A percentile compares a stretch with the other conserved stretches of the same genome.
Evolutionary conservation across 129 eudicot species (phyloP).

Genomic region (Centaurea solstitialis): DNA sequence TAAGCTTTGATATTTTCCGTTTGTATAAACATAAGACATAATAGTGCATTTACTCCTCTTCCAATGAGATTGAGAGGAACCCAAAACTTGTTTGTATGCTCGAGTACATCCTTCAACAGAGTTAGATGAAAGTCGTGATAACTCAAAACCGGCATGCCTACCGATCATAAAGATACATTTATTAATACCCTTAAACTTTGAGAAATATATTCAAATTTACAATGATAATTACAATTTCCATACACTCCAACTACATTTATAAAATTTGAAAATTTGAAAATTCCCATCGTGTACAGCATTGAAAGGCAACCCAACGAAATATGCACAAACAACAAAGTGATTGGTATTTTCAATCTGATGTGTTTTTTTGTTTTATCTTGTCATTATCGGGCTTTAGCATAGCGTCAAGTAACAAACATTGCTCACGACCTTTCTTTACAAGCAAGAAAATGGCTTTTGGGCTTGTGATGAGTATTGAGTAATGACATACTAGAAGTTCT

Average conservation of each 20-base stretch:
- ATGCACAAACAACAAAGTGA: too few relatives aligned
- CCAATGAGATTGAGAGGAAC: too few relatives aligned
- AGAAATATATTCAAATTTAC: too few relatives aligned
- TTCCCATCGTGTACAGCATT: too few relatives aligned
- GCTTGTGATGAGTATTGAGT: not conserved
- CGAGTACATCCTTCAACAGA: not conserved
- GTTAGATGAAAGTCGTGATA: not conserved
- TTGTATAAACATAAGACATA: slow-evolving; percentile 14
- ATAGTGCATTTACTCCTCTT: not conserved
- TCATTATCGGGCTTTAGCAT: not conserved
- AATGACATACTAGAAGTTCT: too few relatives aligned
- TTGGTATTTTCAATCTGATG: not conserved
- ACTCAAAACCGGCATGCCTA: not conserved
- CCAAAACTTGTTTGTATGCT: not conserved
- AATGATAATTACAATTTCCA: too few relatives aligned
- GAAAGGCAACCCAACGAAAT: too few relatives aligned
- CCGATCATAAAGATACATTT: not conserved
- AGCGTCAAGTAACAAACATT: not conserved
- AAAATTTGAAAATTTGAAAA: too few relatives aligned
- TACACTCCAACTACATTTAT: too few relatives aligned
- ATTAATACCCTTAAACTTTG: too few relatives aligned
- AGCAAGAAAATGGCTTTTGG: not conserved
- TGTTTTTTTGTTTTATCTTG: not conserved
- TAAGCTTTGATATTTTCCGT: slow-evolving; percentile 4
- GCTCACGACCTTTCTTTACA: not conserved